A percentile compares a stretch with the other conserved stretches of the same genome.
These are phyloP conservation scores for Exophiala alcalophila DNA, from an alignment of 2,329 filamentous ascomycete genomes.

Conservation along the genomic window DNA sequence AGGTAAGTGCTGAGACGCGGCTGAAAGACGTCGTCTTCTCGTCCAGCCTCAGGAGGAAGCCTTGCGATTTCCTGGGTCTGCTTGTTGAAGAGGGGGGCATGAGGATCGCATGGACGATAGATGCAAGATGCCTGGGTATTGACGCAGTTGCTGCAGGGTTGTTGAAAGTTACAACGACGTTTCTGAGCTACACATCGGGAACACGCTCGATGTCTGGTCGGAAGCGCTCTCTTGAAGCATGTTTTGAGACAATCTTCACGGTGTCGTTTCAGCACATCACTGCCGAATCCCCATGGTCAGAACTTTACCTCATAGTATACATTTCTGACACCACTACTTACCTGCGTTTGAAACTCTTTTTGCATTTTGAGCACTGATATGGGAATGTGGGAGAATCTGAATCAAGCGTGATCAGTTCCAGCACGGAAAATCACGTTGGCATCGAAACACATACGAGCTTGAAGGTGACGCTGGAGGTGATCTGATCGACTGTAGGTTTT, in stretches of 20 bases:
- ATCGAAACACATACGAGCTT: slow-evolving; percentile 2
- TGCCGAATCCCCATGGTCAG: background rate
- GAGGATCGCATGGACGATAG: background rate
- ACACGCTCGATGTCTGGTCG: slow-evolving; percentile 1
- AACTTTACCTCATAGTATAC: too few species aligned
- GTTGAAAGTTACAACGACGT: slow-evolving; percentile 1
- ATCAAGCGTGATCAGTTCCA: background rate
- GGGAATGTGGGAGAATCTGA: slow-evolving; percentile 3
- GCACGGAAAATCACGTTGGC: background rate
- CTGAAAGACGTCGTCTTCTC: background rate
- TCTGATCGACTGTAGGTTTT: slow-evolving; percentile 9
- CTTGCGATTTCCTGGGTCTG: too few species aligned
- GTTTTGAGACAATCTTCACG: background rate
- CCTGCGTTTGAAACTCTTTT: slow-evolving; percentile 6
- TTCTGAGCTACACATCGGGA: slow-evolving; percentile 2
- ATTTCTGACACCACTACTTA: too few species aligned
- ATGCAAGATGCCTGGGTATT: background rate
- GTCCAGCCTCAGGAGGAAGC: too few species aligned
- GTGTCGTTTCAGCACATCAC: slow-evolving; percentile 12
- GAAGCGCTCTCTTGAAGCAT: background rate
- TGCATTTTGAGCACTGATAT: slow-evolving; percentile 3
- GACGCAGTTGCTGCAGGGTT: slow-evolving; percentile 4
- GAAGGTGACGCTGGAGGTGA: slow-evolving; percentile 7
- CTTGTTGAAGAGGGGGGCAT: background rate
- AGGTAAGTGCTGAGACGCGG: background rate